These are phyloP conservation scores for Leccinum pachyderme DNA, from an alignment of 1,284 basidiomycete species.

Conservation along the genomic window DNA sequence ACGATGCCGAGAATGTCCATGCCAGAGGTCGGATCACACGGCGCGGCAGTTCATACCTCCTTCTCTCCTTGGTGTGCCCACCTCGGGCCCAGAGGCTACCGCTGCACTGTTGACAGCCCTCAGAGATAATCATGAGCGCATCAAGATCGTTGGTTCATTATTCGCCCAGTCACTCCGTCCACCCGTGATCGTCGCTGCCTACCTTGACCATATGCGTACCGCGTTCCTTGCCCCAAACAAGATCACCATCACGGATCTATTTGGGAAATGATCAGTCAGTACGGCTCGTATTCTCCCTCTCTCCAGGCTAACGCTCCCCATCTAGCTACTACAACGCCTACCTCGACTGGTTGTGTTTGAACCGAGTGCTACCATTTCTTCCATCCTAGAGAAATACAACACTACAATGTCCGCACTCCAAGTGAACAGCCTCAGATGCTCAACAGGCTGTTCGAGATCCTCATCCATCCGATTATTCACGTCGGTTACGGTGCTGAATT, in stretches of 20 bases:
- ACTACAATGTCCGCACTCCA: slow-evolving; percentile 27
- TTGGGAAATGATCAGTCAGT: slow-evolving; percentile 41
- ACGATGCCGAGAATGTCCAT: background rate
- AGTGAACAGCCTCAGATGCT: slow-evolving; percentile 54
- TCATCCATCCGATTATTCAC: slow-evolving; percentile 68
- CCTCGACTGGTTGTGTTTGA: slow-evolving; percentile 35
- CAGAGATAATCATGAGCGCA: slow-evolving; percentile 54
- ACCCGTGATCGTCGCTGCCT: slow-evolving; percentile 40
- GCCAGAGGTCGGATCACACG: too few relatives aligned
- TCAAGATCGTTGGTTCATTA: slow-evolving; percentile 14
- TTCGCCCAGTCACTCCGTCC: slow-evolving; percentile 38
- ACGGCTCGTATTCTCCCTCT: background rate
- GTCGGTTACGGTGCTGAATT: slow-evolving; percentile 65
- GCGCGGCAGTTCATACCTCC: too few relatives aligned
- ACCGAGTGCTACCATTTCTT: slow-evolving; percentile 22
- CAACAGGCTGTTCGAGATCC: slow-evolving; percentile 53
- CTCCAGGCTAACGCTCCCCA: background rate
- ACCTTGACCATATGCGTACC: slow-evolving; percentile 35
- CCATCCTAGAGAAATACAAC: slow-evolving; percentile 25
- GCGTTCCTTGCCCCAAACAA: slow-evolving; percentile 35
- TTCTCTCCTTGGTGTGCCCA: slow-evolving; percentile 41
- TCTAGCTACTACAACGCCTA: slow-evolving; percentile 37
- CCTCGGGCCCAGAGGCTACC: slow-evolving; percentile 48
- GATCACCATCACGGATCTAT: slow-evolving; percentile 36
- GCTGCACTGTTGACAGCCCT: slow-evolving; percentile 44